These are phyloP conservation scores for Aspergillus tanneri DNA, from an alignment of 2,329 filamentous ascomycete species.

Conservation along the genomic window DNA sequence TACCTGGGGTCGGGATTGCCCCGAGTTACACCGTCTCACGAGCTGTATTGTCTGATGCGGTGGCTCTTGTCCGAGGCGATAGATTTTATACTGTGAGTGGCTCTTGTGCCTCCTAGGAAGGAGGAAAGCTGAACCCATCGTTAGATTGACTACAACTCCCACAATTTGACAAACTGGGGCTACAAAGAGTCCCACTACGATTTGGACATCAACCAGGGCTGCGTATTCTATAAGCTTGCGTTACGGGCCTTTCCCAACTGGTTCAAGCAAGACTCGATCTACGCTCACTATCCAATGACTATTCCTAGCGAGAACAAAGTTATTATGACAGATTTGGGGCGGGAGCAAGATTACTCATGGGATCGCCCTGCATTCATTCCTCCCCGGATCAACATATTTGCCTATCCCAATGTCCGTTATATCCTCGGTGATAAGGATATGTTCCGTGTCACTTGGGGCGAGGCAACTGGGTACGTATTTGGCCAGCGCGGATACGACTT, in stretches of 20 bases:
- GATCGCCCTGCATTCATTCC: conserved; percentile 57
- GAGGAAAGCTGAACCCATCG: conserved; percentile 14
- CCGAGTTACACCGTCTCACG: conserved; percentile 75
- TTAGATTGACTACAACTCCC: conserved; percentile 67
- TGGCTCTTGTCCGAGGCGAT: conserved; percentile 75
- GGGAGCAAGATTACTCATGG: conserved; percentile 69
- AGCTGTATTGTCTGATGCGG: conserved; percentile 74
- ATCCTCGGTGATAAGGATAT: conserved; percentile 61
- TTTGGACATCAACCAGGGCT: conserved; percentile 72
- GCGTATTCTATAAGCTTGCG: conserved; percentile 81
- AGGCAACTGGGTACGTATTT: conserved; percentile 63
- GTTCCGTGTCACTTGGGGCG: conserved; percentile 66
- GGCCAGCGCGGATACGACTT: conserved; percentile 57
- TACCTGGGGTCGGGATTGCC: conserved; percentile 70
- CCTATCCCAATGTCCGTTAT: conserved; percentile 61
- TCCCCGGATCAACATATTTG: conserved; percentile 56
- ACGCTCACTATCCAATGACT: conserved; percentile 73
- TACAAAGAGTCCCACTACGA: conserved; percentile 74
- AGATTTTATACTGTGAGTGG: conserved; percentile 64
- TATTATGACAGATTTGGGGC: conserved; percentile 67
- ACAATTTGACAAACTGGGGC: conserved; percentile 79
- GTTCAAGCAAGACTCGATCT: conserved; percentile 75
- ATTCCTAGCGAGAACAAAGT: conserved; percentile 70
- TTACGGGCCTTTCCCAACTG: conserved; percentile 76
- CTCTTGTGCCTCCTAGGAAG: conserved; percentile 21